Evolutionary conservation across 2,329 filamentous ascomycete genomes (phyloP).

Genomic region (Penicillium sp.): DNA sequence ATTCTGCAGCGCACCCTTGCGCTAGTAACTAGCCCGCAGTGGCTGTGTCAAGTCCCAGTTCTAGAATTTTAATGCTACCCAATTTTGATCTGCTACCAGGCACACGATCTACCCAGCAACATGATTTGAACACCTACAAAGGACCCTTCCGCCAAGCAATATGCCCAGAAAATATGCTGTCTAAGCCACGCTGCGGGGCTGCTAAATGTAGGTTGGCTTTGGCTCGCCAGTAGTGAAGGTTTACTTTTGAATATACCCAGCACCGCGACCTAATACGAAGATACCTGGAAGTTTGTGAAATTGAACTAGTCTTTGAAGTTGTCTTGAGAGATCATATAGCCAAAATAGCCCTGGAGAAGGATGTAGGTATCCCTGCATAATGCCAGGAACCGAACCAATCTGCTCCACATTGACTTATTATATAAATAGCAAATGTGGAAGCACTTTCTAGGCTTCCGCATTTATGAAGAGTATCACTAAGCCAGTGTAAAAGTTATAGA

Average conservation of each 20-base stretch:
- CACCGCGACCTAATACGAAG: not conserved
- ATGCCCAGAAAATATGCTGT: not conserved
- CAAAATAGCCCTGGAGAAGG: not conserved
- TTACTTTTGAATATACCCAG: not conserved
- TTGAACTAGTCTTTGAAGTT: not conserved
- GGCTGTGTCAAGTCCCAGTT: conserved; percentile 3
- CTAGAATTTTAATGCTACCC: not conserved
- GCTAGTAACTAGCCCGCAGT: not conserved
- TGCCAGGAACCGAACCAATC: too few relatives aligned
- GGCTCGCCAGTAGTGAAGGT: not conserved
- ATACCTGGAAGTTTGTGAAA: not conserved
- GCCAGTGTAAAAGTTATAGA: not conserved
- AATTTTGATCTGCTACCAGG: not conserved
- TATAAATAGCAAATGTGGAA: not conserved
- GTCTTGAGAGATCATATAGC: not conserved
- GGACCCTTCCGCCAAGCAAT: not conserved
- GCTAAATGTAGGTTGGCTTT: not conserved
- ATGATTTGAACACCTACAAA: not conserved
- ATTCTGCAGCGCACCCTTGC: not conserved
- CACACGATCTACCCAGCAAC: not conserved
- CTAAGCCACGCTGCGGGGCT: not conserved
- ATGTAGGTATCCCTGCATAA: not conserved
- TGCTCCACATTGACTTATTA: not conserved
- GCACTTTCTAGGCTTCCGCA: not conserved
- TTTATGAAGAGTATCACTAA: not conserved